These are phyloP conservation scores for Fusarium armeniacum DNA, from an alignment of 2,329 filamentous ascomycete genomes.

Conservation along the genomic window DNA sequence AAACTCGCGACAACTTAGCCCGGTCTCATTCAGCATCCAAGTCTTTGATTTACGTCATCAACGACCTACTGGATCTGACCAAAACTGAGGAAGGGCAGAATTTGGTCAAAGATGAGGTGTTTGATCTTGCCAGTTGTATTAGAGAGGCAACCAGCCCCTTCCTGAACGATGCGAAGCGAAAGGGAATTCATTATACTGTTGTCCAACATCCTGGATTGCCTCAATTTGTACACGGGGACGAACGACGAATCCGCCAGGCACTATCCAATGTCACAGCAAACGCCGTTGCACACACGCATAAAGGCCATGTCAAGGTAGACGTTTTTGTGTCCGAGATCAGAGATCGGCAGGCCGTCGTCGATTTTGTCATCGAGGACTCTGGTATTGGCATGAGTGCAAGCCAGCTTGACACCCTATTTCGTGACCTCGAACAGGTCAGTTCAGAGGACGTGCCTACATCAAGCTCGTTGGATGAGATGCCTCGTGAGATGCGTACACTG, in stretches of 20 bases:
- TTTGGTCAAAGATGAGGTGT: conserved; percentile 83
- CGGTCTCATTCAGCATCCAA: conserved; percentile 93
- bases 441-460: conserved; percentile 57
- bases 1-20: conserved; percentile 86
- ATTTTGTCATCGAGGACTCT: conserved; percentile 82
- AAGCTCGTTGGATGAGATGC: conserved; percentile 47
- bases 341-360: conserved; percentile 72
- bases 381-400: conserved; percentile 78
- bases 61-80: conserved; percentile 88
- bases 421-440: conserved; percentile 71
- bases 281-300: conserved; percentile 81
- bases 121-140: conserved; percentile 79
- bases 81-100: conserved; percentile 87
- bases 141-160: conserved; percentile 84
- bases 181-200: conserved; percentile 79
- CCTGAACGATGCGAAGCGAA: conserved; percentile 79
- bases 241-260: conserved; percentile 82
- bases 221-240: conserved; percentile 80
- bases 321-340: conserved; percentile 71
- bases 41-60: conserved; percentile 93
- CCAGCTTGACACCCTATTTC: conserved; percentile 69
- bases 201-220: conserved; percentile 78
- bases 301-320: conserved; percentile 79
- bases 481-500: conserved; percentile 64
- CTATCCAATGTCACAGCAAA: conserved; percentile 88